Conservation (phyloP, 352 stramenopile genomes). For the Blastocystis sp. region DNA sequence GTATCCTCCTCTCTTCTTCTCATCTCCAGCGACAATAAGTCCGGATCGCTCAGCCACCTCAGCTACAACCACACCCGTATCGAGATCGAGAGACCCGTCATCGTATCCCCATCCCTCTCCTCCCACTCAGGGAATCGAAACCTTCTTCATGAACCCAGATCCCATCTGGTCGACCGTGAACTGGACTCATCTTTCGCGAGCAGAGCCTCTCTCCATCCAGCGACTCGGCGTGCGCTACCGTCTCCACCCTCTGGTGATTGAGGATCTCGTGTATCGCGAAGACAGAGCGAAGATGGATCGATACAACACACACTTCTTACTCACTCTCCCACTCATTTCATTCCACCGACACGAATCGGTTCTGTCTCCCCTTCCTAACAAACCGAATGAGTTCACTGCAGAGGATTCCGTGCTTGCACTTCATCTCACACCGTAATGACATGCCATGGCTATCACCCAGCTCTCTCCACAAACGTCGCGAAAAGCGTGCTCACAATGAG, state of each 20-base stretch:
- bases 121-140: conserved; percentile 23
- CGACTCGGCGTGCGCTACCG: conserved; percentile 33
- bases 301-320: conserved; percentile 43
- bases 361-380: too few species aligned
- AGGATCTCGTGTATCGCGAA: conserved; percentile 45
- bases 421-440: too few species aligned
- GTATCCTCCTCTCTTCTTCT: neutral
- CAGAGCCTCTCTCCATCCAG: conserved; percentile 27
- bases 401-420: too few species aligned
- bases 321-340: conserved; percentile 10
- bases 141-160: conserved; percentile 52
- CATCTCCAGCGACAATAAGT: neutral
- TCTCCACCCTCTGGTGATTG: conserved; percentile 50
- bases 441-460: too few species aligned
- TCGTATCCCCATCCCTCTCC: neutral
- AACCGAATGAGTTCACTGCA: too few species aligned
- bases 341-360: neutral
- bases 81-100: conserved; percentile 15
- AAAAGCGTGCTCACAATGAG: too few species aligned
- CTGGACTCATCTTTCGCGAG: conserved; percentile 4
- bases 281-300: conserved; percentile 47
- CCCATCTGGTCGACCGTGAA: conserved; percentile 43
- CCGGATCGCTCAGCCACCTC: neutral
- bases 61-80: conserved; percentile 37
- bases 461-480: too few species aligned